Conservation (phyloP, 306 rosid species). For the Prosopis cineraria region DNA sequence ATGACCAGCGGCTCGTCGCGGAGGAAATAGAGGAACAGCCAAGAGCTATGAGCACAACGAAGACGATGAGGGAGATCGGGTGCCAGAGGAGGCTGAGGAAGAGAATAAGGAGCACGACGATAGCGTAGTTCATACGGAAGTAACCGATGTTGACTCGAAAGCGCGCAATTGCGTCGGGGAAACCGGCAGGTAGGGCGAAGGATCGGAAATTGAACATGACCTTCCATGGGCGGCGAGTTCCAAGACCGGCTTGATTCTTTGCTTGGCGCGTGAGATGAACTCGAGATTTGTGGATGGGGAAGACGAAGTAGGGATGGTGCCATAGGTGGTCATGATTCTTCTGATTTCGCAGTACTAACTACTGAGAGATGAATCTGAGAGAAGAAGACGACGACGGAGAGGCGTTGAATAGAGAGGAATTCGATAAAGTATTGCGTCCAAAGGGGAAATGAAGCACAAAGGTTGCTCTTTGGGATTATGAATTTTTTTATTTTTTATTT, state of each 20-base stretch:
- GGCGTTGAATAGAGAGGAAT: not conserved
- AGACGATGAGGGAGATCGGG: constrained; percentile 82
- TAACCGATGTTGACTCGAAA: constrained; percentile 50
- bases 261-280: constrained; percentile 72
- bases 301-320: constrained; percentile 74
- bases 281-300: constrained; percentile 50
- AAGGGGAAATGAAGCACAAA: not conserved
- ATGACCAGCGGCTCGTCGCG: constrained; percentile 74
- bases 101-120: constrained; percentile 51
- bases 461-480: not conserved
- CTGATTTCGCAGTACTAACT: too few relatives aligned
- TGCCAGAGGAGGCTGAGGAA: constrained; percentile 82
- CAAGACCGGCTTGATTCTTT: constrained; percentile 70
- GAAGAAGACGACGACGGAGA: too few relatives aligned
- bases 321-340: constrained; percentile 68
- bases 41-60: constrained; percentile 54
- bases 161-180: constrained; percentile 42
- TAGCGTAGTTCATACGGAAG: constrained; percentile 84
- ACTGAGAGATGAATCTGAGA: too few relatives aligned
- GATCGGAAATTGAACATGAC: constrained; percentile 56
- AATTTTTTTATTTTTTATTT: not conserved
- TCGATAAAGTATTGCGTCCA: not conserved
- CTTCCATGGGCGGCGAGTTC: constrained; percentile 83
- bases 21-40: constrained; percentile 86
- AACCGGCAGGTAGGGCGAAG: constrained; percentile 42